These are phyloP conservation scores for Citrus cavaleriei DNA, from an alignment of 345 rosid genomes.

Conservation along the genomic window DNA sequence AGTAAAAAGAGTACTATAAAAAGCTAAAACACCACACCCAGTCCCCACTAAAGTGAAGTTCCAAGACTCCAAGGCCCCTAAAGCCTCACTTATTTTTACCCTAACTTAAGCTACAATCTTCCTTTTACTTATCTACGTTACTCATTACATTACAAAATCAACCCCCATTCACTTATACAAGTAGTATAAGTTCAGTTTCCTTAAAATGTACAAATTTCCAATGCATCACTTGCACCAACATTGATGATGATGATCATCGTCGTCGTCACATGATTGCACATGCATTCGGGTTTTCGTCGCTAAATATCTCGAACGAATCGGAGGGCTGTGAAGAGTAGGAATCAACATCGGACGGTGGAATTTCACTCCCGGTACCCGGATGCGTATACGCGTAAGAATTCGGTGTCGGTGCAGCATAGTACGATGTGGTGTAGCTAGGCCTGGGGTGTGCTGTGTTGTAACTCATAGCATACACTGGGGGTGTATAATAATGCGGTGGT, in stretches of 20 bases:
- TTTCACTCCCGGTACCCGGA: constrained; percentile 21
- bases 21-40: constrained; percentile 8
- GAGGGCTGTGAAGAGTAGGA: constrained; percentile 34
- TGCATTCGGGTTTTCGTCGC: constrained; percentile 89
- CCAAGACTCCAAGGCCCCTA: neutral
- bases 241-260: neutral
- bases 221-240: neutral
- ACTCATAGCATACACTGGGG: constrained; percentile 45
- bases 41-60: neutral
- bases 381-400: constrained; percentile 40
- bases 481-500: constrained; percentile 34
- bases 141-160: constrained; percentile 8
- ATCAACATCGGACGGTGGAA: constrained; percentile 30
- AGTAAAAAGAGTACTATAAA: neutral
- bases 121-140: constrained; percentile 15
- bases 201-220: neutral
- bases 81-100: constrained; percentile 9
- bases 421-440: constrained; percentile 24
- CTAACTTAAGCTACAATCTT: constrained; percentile 12
- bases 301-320: constrained; percentile 67
- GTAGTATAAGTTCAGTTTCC: constrained; percentile 13
- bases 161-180: constrained; percentile 18
- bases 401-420: constrained; percentile 26
- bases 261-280: constrained; percentile 69
- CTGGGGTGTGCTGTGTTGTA: constrained; percentile 49